phyloP scores from a whole-genome alignment of 257 asterid genomes.

The Solanum arcanum region DNA sequence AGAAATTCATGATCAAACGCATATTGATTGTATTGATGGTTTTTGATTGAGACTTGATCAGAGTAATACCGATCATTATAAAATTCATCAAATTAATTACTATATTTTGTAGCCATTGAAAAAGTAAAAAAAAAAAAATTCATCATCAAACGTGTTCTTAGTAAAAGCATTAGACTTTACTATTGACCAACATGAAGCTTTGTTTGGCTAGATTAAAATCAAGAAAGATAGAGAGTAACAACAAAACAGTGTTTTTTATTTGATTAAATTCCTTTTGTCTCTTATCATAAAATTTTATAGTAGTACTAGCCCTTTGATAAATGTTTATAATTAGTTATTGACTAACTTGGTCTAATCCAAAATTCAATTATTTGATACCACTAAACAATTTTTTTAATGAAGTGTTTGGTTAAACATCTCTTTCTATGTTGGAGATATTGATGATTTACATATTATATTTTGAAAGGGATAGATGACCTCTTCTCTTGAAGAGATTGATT shows the following conservation, averaged over 20 bases:
- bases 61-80: not conserved
- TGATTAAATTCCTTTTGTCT: not conserved
- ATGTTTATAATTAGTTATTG: not conserved
- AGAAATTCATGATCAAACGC: not conserved
- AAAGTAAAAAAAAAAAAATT: not conserved
- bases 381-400: not conserved
- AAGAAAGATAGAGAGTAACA: not conserved
- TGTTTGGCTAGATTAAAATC: not conserved
- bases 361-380: not conserved
- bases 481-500: conserved; percentile 7
- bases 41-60: not conserved
- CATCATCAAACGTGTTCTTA: not conserved
- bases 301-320: not conserved
- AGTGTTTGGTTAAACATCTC: conserved; percentile 26
- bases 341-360: conserved; percentile 4
- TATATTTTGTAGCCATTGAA: too few relatives aligned
- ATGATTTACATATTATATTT: not conserved
- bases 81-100: not conserved
- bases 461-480: conserved; percentile 16
- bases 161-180: not conserved
- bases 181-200: not conserved
- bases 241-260: not conserved
- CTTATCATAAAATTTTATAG: not conserved
- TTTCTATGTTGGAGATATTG: conserved; percentile 1
- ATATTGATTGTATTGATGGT: too few relatives aligned